phyloP scores from a whole-genome alignment of 192 early-diverging fungal species.

The Coemansia sp. region DNA sequence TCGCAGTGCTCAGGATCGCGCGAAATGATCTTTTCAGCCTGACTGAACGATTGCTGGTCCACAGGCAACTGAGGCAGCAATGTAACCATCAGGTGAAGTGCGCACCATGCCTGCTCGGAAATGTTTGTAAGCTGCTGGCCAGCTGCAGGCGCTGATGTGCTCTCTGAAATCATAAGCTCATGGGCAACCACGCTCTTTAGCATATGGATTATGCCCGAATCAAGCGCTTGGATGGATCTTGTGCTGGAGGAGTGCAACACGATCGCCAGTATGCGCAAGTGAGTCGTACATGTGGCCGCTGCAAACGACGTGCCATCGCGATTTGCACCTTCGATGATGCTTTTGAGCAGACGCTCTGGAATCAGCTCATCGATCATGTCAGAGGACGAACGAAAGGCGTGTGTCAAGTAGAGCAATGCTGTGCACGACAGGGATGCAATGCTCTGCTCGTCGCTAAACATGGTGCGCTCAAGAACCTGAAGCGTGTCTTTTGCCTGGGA shows the following conservation, averaged over 20 bases:
- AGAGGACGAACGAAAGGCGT: constrained; percentile 59
- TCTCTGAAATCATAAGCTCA: neutral
- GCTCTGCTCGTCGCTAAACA: constrained; percentile 71
- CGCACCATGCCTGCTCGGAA: constrained; percentile 32
- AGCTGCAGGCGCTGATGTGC: neutral
- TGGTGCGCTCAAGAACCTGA: constrained; percentile 67
- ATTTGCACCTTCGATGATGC: constrained; percentile 59
- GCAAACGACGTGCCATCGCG: constrained; percentile 39
- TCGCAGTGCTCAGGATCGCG: neutral
- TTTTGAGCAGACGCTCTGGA: constrained; percentile 56
- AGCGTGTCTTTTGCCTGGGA: constrained; percentile 65
- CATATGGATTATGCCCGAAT: constrained; percentile 9
- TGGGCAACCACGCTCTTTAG: constrained; percentile 15
- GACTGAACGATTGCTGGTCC: neutral
- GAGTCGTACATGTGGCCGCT: neutral
- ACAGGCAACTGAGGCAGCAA: constrained; percentile 28
- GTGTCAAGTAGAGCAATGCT: constrained; percentile 63
- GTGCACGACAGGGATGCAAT: constrained; percentile 70
- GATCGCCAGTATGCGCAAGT: constrained; percentile 26
- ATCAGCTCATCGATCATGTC: constrained; percentile 62
- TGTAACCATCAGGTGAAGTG: constrained; percentile 24
- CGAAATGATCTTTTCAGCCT: constrained; percentile 8
- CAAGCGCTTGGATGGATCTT: constrained; percentile 25
- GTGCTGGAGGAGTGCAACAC: constrained; percentile 16
- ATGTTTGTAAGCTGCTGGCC: neutral